A percentile compares a stretch with the other conserved stretches of the same genome.
Evolutionary conservation across 192 early-diverging fungal species (phyloP).

Genomic region (Linnemannia elongata): DNA sequence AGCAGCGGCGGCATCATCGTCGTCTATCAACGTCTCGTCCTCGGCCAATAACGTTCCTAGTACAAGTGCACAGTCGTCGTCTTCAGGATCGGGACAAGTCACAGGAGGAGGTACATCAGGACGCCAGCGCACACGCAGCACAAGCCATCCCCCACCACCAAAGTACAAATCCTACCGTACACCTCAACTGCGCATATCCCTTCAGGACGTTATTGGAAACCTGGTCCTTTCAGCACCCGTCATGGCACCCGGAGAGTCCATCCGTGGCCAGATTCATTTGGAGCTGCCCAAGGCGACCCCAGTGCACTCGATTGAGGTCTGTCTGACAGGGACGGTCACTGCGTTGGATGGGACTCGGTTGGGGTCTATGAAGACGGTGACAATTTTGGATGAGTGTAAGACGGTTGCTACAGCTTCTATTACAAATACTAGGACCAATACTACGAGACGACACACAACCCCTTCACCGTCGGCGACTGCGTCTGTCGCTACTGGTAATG

Average conservation of each 20-base stretch:
- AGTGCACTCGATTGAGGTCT: constrained; percentile 52
- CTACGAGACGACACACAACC: constrained; percentile 44
- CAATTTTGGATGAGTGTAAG: constrained; percentile 50
- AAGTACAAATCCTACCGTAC: constrained; percentile 52
- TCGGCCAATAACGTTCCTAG: constrained; percentile 3
- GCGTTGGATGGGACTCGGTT: constrained; percentile 46
- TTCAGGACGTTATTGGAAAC: constrained; percentile 45
- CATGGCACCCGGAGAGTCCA: constrained; percentile 54
- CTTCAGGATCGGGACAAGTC: neutral
- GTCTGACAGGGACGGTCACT: constrained; percentile 48
- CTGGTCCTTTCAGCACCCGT: constrained; percentile 46
- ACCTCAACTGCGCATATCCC: constrained; percentile 50
- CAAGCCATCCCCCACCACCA: constrained; percentile 51
- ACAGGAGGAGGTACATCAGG: constrained; percentile 2
- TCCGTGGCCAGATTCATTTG: constrained; percentile 49
- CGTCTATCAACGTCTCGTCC: constrained; percentile 31
- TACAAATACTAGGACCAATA: constrained; percentile 46
- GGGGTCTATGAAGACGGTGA: constrained; percentile 51
- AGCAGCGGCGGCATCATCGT: constrained; percentile 19
- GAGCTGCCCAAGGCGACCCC: constrained; percentile 52
- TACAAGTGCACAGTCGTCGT: neutral
- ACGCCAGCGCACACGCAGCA: constrained; percentile 40
- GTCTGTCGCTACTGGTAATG: neutral
- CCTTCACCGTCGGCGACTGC: constrained; percentile 11
- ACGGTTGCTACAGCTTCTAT: constrained; percentile 53